These are phyloP conservation scores for Ajuga chamaepitys DNA, from an alignment of 257 asterid genomes.

Conservation along the genomic window DNA sequence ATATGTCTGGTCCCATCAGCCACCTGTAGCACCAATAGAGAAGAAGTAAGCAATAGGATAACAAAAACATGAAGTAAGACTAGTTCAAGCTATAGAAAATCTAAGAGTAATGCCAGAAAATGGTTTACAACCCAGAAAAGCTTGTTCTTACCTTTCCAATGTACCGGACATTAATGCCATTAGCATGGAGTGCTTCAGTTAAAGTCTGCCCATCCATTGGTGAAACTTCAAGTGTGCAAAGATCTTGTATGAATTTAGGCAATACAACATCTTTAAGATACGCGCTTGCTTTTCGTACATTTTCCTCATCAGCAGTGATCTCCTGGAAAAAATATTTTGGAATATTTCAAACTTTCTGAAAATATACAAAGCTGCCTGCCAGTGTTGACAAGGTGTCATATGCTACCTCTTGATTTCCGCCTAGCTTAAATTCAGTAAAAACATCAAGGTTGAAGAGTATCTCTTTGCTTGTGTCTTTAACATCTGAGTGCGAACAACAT, in stretches of 20 bases:
- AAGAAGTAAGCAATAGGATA: background rate
- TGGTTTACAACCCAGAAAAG: background rate
- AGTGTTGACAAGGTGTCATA: background rate
- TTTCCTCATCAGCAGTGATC: conserved; percentile 70
- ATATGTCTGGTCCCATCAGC: conserved; percentile 75
- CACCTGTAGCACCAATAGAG: conserved; percentile 41
- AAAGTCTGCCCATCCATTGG: conserved; percentile 97
- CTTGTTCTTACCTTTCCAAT: conserved; percentile 63
- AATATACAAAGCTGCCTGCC: background rate
- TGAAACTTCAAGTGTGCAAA: conserved; percentile 85
- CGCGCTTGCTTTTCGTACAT: conserved; percentile 65
- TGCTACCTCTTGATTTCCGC: conserved; percentile 71
- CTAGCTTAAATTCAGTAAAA: conserved; percentile 75
- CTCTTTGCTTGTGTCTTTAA: conserved; percentile 34
- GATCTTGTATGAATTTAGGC: conserved; percentile 75
- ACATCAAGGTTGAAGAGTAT: conserved; percentile 81
- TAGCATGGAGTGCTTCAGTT: conserved; percentile 92
- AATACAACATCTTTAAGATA: conserved; percentile 64
- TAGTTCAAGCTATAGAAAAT: conserved; percentile 5
- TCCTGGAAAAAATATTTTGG: conserved; percentile 54
- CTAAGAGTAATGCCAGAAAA: background rate
- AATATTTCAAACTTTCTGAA: background rate
- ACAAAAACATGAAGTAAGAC: background rate
- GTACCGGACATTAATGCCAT: conserved; percentile 86
- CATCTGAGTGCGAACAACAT: conserved; percentile 27